Conservation (phyloP, 805 yeast genomes). For the Schizosaccharomyces japonicus region DNA sequence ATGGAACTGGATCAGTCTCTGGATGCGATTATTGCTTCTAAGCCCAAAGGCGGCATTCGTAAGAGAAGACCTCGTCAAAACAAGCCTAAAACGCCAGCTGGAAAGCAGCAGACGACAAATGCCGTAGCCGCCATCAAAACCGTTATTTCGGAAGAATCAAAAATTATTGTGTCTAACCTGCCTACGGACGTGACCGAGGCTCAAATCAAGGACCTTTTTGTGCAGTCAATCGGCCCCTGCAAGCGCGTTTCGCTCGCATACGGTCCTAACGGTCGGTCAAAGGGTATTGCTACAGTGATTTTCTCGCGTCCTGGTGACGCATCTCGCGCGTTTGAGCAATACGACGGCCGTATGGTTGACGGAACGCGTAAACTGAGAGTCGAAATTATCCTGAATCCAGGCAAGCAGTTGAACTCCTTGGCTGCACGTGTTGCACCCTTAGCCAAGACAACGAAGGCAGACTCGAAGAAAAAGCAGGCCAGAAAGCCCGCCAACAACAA, state of each 20-base stretch:
- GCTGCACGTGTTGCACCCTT: constrained; percentile 27
- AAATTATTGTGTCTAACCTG: constrained; percentile 64
- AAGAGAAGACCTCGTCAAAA: constrained; percentile 11
- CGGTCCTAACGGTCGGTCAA: constrained; percentile 71
- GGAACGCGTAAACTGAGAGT: constrained; percentile 50
- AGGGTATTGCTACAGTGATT: constrained; percentile 72
- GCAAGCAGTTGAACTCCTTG: constrained; percentile 27
- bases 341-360: constrained; percentile 84
- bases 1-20: constrained; percentile 72
- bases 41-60: constrained; percentile 15
- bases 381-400: constrained; percentile 70
- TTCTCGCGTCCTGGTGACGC: constrained; percentile 54
- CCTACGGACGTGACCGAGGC: constrained; percentile 14
- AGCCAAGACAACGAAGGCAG: constrained; percentile 3
- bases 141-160: constrained; percentile 28
- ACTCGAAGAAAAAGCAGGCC: constrained; percentile 8
- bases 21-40: constrained; percentile 71
- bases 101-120: constrained; percentile 14
- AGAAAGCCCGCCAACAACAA: constrained; percentile 5
- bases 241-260: constrained; percentile 45
- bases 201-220: constrained; percentile 52
- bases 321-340: constrained; percentile 51
- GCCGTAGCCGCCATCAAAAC: constrained; percentile 20
- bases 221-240: constrained; percentile 70
- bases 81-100: constrained; percentile 13